Percentiles rank a stretch among this genome's conserved stretches.
phyloP scores from a whole-genome alignment of 169 alveolate species.

The Eimeria sp. region DNA sequence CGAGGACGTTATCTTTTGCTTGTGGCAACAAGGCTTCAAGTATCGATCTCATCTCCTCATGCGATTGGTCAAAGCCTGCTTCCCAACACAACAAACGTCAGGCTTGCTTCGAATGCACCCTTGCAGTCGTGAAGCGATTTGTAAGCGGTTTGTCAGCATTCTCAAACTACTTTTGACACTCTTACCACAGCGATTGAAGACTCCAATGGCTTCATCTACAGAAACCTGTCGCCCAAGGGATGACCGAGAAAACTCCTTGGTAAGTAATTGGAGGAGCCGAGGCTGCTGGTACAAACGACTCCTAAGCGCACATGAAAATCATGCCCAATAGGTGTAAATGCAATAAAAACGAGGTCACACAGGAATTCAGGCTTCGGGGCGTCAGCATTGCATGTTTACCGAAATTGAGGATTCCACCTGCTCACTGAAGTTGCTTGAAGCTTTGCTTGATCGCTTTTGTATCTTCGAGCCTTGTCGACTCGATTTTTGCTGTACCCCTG shows the following conservation, averaged over 20 bases:
- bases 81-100: background rate
- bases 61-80: constrained; percentile 37
- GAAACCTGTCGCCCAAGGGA: constrained; percentile 46
- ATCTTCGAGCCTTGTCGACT: constrained; percentile 26
- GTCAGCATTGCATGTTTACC: background rate
- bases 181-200: constrained; percentile 46
- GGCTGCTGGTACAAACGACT: constrained; percentile 66
- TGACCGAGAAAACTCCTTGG: constrained; percentile 44
- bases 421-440: constrained; percentile 54
- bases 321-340: background rate
- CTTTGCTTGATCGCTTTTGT: background rate
- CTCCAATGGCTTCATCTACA: constrained; percentile 13
- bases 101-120: background rate
- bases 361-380: background rate
- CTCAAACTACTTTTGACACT: background rate
- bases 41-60: background rate
- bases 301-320: background rate
- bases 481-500: constrained; percentile 33
- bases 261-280: constrained; percentile 12
- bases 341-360: background rate
- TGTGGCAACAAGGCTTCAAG: constrained; percentile 20
- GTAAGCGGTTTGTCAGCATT: background rate
- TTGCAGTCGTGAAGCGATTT: background rate
- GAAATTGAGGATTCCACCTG: background rate
- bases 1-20: background rate